These are phyloP conservation scores for Boechera retrofracta DNA, from an alignment of 345 rosid genomes.

Conservation along the genomic window DNA sequence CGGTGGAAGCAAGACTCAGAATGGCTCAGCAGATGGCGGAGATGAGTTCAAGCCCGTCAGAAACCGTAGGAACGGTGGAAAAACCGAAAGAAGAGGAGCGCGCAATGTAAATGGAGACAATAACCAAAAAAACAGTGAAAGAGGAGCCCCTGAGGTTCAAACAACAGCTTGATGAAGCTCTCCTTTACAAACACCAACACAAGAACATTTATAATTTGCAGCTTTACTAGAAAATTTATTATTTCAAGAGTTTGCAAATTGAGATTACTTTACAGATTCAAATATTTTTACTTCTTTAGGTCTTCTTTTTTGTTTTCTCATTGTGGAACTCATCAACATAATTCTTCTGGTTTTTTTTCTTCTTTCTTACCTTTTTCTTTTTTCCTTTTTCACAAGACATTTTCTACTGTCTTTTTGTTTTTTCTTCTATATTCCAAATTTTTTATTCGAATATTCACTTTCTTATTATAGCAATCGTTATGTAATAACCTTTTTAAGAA, in stretches of 20 bases:
- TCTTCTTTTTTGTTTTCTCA: background rate
- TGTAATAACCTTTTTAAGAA: background rate
- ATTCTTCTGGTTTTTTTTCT: background rate
- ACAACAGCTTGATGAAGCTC: constrained; percentile 24
- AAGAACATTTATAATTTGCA: constrained; percentile 23
- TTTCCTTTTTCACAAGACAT: background rate
- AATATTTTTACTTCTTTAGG: constrained; percentile 31
- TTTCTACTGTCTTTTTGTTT: background rate
- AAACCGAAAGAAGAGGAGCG: constrained; percentile 26
- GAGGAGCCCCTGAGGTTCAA: constrained; percentile 17
- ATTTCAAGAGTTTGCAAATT: constrained; percentile 18
- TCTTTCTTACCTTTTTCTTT: no score
- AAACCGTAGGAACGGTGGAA: constrained; percentile 13
- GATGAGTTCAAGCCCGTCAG: background rate
- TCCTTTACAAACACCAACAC: constrained; percentile 17
- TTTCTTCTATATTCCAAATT: background rate
- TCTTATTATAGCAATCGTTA: background rate
- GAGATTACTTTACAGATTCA: constrained; percentile 32
- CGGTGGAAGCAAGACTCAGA: constrained; percentile 29
- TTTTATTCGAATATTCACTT: constrained; percentile 16
- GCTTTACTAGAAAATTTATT: constrained; percentile 24
- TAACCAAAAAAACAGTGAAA: constrained; percentile 31
- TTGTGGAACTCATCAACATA: constrained; percentile 6
- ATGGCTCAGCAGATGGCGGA: constrained; percentile 11
- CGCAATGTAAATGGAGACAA: constrained; percentile 15